Evolutionary conservation across 2,329 filamentous ascomycete genomes (phyloP).

Genomic region (Westerdykella sp.): DNA sequence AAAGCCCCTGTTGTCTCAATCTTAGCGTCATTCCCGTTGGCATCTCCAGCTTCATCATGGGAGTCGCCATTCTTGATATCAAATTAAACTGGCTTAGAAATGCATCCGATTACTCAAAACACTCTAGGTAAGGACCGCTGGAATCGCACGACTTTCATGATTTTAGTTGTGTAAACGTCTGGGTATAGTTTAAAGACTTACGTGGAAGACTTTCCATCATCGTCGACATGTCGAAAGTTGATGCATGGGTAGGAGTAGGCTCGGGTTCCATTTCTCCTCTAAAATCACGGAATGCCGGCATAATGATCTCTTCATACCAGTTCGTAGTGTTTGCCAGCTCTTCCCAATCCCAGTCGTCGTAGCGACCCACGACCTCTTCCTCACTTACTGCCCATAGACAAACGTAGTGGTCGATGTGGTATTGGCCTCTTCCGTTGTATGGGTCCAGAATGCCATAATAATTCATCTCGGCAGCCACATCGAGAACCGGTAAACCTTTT

Average conservation of each 20-base stretch:
- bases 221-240: neutral
- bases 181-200: neutral
- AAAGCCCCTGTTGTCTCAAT: too few relatives aligned
- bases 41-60: too few relatives aligned
- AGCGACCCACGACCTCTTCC: conserved; percentile 10
- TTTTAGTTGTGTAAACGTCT: too few relatives aligned
- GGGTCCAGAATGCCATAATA: conserved; percentile 8
- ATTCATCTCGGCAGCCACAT: conserved; percentile 9
- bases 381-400: conserved; percentile 15
- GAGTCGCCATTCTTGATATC: too few relatives aligned
- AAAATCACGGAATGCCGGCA: conserved; percentile 3
- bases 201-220: neutral
- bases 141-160: too few relatives aligned
- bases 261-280: neutral
- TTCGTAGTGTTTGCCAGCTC: conserved; percentile 3
- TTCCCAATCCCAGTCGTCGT: conserved; percentile 8
- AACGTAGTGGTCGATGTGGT: conserved; percentile 11
- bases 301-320: conserved; percentile 10
- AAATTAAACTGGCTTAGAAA: too few relatives aligned
- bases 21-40: too few relatives aligned
- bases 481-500: conserved; percentile 9
- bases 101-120: too few relatives aligned
- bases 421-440: conserved; percentile 5
- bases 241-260: neutral
- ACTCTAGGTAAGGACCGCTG: too few relatives aligned